Evolutionary conservation across 805 yeast genomes (phyloP).

Genomic region (Zygosaccharomyces gambellarensis): DNA sequence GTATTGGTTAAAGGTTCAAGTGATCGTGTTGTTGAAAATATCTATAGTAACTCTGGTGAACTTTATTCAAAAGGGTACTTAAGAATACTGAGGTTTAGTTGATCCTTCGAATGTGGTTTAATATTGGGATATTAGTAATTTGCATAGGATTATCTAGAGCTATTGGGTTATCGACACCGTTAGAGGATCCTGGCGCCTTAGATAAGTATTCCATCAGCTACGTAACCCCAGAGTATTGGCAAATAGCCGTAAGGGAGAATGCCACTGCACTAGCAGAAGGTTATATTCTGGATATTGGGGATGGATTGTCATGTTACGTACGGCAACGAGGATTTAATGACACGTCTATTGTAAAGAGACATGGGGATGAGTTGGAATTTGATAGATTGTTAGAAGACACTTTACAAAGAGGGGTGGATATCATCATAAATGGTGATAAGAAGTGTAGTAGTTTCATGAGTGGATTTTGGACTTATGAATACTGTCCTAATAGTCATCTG

Average conservation of each 20-base stretch:
- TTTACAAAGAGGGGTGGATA: conserved; percentile 17
- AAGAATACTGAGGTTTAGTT: neutral
- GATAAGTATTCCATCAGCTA: conserved; percentile 22
- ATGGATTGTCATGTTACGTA: conserved; percentile 21
- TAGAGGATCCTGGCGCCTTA: conserved; percentile 19
- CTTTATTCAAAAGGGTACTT: neutral
- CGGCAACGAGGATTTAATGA: conserved; percentile 13
- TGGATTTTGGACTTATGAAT: conserved; percentile 53
- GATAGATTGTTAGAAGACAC: conserved; percentile 13
- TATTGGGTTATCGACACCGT: conserved; percentile 15
- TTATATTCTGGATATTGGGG: conserved; percentile 15
- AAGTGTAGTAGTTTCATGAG: conserved; percentile 29
- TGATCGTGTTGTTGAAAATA: neutral
- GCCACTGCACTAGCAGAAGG: conserved; percentile 16
- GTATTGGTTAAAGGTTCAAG: neutral
- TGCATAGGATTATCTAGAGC: neutral
- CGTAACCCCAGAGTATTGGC: conserved; percentile 19
- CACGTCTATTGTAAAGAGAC: conserved; percentile 1
- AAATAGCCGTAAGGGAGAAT: conserved; percentile 9
- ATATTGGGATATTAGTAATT: neutral
- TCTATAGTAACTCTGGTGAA: neutral
- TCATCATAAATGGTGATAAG: conserved; percentile 14
- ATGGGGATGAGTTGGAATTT: conserved; percentile 11
- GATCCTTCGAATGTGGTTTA: neutral
- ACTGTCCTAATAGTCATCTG: conserved; percentile 45